Evolutionary conservation across 2,329 filamentous ascomycete genomes (phyloP).

Genomic region (Verruconis gallopava): DNA sequence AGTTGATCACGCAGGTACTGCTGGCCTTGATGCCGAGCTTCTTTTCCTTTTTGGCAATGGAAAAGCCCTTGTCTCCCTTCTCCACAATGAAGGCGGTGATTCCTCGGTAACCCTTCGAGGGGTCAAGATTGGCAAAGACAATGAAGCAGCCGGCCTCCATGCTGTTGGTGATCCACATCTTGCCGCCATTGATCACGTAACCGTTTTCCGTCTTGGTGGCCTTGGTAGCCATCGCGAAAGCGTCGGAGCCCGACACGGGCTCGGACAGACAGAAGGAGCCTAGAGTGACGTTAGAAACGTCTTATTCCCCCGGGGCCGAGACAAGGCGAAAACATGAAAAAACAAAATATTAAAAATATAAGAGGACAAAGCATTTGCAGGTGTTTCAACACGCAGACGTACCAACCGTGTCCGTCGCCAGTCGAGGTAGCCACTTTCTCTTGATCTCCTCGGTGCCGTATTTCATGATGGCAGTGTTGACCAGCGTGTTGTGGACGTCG

Average conservation of each 20-base stretch:
- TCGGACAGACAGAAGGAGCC: conserved; percentile 87
- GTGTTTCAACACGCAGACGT: conserved; percentile 9
- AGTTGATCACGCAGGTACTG: conserved; percentile 93
- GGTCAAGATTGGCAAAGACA: conserved; percentile 93
- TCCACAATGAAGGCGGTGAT: conserved; percentile 94
- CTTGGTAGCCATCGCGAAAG: conserved; percentile 87
- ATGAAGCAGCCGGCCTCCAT: conserved; percentile 92
- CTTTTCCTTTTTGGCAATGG: conserved; percentile 99
- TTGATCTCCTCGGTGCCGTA: conserved; percentile 66
- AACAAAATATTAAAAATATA: neutral
- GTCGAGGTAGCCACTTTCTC: conserved; percentile 76
- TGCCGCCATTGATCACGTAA: conserved; percentile 78
- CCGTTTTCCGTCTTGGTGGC: conserved; percentile 71
- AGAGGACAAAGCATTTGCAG: neutral
- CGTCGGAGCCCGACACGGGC: conserved; percentile 85
- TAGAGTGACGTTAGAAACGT: too few species aligned
- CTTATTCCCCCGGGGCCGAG: too few species aligned
- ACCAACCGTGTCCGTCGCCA: conserved; percentile 79
- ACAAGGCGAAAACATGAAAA: neutral
- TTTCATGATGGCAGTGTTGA: conserved; percentile 85
- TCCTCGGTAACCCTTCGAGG: conserved; percentile 85
- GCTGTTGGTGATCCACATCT: conserved; percentile 99
- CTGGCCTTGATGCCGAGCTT: conserved; percentile 94
- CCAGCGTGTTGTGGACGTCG: conserved; percentile 95
- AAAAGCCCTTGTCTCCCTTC: conserved; percentile 79